These are phyloP conservation scores for Phytophthora ohioensis DNA, from an alignment of 352 stramenopile species.

Conservation along the genomic window DNA sequence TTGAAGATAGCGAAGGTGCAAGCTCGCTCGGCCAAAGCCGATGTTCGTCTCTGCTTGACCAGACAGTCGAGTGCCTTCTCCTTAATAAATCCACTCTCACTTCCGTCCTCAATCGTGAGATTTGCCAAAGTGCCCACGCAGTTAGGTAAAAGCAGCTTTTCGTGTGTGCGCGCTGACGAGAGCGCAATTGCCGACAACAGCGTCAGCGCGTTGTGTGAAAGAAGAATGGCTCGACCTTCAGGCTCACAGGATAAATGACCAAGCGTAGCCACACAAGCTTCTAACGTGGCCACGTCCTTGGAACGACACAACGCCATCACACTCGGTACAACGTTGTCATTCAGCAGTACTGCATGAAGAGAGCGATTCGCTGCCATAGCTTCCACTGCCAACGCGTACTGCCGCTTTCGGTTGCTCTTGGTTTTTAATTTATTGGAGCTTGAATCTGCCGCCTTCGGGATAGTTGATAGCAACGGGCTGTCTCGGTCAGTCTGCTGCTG, in stretches of 20 bases:
- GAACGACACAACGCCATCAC: conserved; percentile 67
- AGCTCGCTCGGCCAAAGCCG: conserved; percentile 44
- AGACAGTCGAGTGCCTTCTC: conserved; percentile 77
- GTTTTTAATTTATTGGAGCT: conserved; percentile 37
- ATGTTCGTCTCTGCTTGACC: conserved; percentile 57
- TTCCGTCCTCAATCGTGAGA: conserved; percentile 76
- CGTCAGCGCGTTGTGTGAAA: conserved; percentile 59
- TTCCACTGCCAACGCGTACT: conserved; percentile 71
- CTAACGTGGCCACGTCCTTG: conserved; percentile 63
- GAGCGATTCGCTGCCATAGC: conserved; percentile 69
- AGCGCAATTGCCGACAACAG: conserved; percentile 48
- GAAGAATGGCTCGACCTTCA: conserved; percentile 57
- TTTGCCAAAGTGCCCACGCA: conserved; percentile 71
- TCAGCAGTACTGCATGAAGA: conserved; percentile 59
- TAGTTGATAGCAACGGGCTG: background rate
- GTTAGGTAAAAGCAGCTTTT: conserved; percentile 49
- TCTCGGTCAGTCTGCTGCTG: conserved; percentile 29
- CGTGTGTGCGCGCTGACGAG: conserved; percentile 35
- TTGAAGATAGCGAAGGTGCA: conserved; percentile 73
- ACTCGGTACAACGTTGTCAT: conserved; percentile 71
- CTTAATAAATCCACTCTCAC: conserved; percentile 73
- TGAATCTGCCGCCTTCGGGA: conserved; percentile 2
- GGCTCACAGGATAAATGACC: conserved; percentile 61
- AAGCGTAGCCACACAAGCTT: conserved; percentile 64
- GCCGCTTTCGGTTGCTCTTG: conserved; percentile 57